phyloP scores from a whole-genome alignment of 257 asterid genomes.

The Hygrophila difformis region DNA sequence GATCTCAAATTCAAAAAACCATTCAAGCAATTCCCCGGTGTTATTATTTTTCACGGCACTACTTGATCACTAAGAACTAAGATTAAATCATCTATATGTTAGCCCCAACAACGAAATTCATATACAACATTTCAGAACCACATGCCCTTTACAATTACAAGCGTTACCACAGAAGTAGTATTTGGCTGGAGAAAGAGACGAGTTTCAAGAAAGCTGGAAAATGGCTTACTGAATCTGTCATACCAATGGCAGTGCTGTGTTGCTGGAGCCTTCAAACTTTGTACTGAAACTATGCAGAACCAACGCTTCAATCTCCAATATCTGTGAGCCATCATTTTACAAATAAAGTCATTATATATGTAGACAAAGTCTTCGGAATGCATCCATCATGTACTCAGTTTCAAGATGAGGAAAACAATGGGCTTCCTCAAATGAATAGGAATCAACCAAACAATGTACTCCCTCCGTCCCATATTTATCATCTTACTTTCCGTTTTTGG shows the following conservation, averaged over 20 bases:
- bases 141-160: constrained; percentile 18
- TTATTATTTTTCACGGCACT: too few relatives aligned
- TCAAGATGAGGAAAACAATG: background rate
- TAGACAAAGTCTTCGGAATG: background rate
- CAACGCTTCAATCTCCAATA: constrained; percentile 12
- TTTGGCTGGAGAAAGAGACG: background rate
- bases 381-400: background rate
- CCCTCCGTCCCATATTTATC: too few relatives aligned
- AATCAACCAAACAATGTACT: too few relatives aligned
- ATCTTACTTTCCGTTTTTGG: too few relatives aligned
- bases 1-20: too few relatives aligned
- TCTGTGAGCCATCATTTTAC: constrained; percentile 21
- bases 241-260: constrained; percentile 11
- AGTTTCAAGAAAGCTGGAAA: constrained; percentile 9
- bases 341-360: background rate
- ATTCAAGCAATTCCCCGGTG: too few relatives aligned
- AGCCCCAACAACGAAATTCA: too few relatives aligned
- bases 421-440: too few relatives aligned
- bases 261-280: constrained; percentile 10
- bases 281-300: constrained; percentile 21
- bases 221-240: constrained; percentile 24
- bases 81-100: too few relatives aligned
- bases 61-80: too few relatives aligned
- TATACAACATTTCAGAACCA: too few relatives aligned
- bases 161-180: background rate